Percentiles rank a stretch among this genome's conserved stretches.
Conservation (phyloP, 208 protist species). For the Trypanosoma vivax region DNA sequence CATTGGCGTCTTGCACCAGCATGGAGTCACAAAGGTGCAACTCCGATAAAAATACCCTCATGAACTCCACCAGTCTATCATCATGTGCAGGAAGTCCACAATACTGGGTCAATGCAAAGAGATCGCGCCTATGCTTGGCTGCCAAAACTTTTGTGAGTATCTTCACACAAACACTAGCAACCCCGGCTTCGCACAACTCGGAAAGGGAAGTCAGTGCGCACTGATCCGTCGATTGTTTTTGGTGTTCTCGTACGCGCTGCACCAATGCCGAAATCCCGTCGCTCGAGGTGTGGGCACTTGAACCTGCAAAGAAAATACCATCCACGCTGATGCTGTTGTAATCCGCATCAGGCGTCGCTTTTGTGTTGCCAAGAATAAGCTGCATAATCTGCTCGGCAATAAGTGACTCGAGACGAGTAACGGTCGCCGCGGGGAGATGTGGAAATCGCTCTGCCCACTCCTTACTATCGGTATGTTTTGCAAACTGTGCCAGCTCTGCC, state of each 20-base stretch:
- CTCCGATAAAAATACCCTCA: constrained; percentile 36
- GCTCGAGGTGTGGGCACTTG: background rate
- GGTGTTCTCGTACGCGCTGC: background rate
- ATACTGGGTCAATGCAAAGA: constrained; percentile 52
- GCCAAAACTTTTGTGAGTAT: constrained; percentile 33
- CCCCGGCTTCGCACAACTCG: constrained; percentile 38
- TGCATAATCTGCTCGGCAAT: constrained; percentile 8
- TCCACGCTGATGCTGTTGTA: constrained; percentile 12
- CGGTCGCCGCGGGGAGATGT: background rate
- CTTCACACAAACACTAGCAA: constrained; percentile 32
- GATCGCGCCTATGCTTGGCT: constrained; percentile 41
- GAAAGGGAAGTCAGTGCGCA: constrained; percentile 22
- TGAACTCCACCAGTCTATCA: constrained; percentile 48
- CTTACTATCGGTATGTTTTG: constrained; percentile 17
- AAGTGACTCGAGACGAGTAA: constrained; percentile 5
- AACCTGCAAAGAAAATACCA: background rate
- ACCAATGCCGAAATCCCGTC: background rate
- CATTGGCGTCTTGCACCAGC: background rate
- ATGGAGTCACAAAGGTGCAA: constrained; percentile 7
- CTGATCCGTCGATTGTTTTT: background rate
- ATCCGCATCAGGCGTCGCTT: background rate
- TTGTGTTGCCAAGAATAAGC: background rate
- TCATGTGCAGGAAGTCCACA: constrained; percentile 65
- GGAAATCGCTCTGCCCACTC: constrained; percentile 27
- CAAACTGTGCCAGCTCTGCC: constrained; percentile 20